Base-by-base conservation (phyloP, 2,329 filamentous ascomycete genomes). In the Trichoderma sp. region DNA sequence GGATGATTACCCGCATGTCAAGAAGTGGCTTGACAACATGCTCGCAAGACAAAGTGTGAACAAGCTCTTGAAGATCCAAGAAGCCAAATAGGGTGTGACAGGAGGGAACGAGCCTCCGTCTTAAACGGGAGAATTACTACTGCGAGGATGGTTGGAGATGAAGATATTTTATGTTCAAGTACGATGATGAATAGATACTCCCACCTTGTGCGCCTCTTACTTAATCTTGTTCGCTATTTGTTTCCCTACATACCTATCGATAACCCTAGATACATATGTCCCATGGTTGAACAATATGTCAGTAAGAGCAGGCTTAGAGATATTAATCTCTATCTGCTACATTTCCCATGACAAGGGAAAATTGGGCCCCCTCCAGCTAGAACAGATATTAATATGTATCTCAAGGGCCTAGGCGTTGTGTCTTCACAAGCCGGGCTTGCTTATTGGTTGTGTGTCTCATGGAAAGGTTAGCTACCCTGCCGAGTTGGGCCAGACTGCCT, bases 1-100 rank as follows among this genome's bases (percentile, higher is more conserved):
- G 35, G 24, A 29, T 71, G 53, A 71, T 6, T 71, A 71, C 24
- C 67, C 67, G 35, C 35, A 71, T 5, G 53, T 71, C 56, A 71
- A 71, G 67, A 71, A 62, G 35, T 71, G 67, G 67, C 67, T 71
- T 16, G 35, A 71, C 35, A 71, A 41, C 35, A 71, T 71, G 53
- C 67, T 71, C 16, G 6, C 33, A 35, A 53, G 67, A 7, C 67
- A 53, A 24, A 71, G 33, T 62, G 67, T 62, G 24, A 14, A 62
- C 5, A 71, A 62, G 67, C 18, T 71, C 4, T 16, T 71, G 24
- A 71, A 71, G 67, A 18, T 71, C 53, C 67, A 71, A 62, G 67
- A 71, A 45, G 67, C 53, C 9, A 71, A 71, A 62, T 71, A 71
- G 18, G 9, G 2, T 24, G 11, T 45, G 24, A 18, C 18, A 24